Base-by-base conservation (phyloP, 805 yeast genomes). In the Pichia cabralensis region DNA sequence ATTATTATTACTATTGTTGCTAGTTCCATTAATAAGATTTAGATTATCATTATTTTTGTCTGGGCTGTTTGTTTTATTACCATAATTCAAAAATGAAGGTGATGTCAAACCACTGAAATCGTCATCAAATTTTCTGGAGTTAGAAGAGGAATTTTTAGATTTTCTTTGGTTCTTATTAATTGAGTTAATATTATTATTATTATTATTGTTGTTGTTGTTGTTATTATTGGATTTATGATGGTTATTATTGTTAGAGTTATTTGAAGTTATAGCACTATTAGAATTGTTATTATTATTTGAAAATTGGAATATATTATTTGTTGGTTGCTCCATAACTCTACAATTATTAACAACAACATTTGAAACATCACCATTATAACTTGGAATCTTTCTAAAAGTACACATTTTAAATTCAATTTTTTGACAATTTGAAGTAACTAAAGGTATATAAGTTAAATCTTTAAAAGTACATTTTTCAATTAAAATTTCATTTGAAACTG, bases 401-500 rank as follows among this genome's bases (percentile, higher is more conserved):
- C 57, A 52, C 56, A 52, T 50, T 39, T 50, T 52, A 38, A 52
- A 52, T 33, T 51, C 55, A 27, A 51, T 45, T 32, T 41, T 49
- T 6, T 33, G 35, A 17, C 48, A 42, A 3, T 22, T 13, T n/a
- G n/a, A n/a, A n/a, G n/a, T n/a, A n/a, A n/a, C n/a, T 1, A 39
- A 12, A 3, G 57, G 56, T 15, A 52, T 23, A 24, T 43, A 43
- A 13, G 45, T 43, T 17, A 52, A 41, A 35, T 52, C 57, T 33
- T 52, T 52, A 27, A 51, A 52, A 6, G 56, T 52, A 41, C 56
- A 51, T 31, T 52, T 52, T 36, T 52, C 57, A 30, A 52, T 52
- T 15, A 48, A 34, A 31, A 50, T 46, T 35, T 51, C 54, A 33
- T 48, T 47, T 4, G 54, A 47, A 25, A 34, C 38, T 5, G 57